Base-by-base conservation (phyloP, 805 yeast genomes). In the Candida germanica region DNA sequence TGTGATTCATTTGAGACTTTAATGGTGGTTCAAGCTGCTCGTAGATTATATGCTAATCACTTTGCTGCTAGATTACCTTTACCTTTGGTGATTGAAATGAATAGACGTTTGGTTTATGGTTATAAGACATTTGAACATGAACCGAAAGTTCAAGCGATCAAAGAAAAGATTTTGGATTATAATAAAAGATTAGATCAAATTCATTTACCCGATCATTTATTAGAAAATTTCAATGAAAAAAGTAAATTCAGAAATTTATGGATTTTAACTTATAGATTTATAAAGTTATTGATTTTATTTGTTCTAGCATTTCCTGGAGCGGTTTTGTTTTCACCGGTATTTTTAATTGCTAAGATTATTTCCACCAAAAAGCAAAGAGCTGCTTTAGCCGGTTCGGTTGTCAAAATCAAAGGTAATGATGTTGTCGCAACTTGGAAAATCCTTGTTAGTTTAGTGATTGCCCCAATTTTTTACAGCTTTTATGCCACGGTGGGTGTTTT, bases 361-460 rank as follows among this genome's bases (percentile, higher is more conserved):
- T 85, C 96, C 7, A 73, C 69, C 29, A 69, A 71, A 40, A 88
- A 89, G 59, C 87, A 91, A 21, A 68, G 61, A 39, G 73, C 77
- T 31, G 98, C 98, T 0, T 69, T 93, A 42, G 89, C 88, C 8
- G 81, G 75, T 6, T 88, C 97, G 0, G 74, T 88, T 0, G 98
- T 93, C 15, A 93, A 93, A 57, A 81, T 93, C 42, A 80, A 80
- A 53, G 98, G 95, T 12, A 83, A 80, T 39, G 98, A 93, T 59
- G 97, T 93, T 17, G 76, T 93, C 41, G 98, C 98, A 2, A 89
- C 98, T 1, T 93, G 98, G 98, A 93, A 93, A 60, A 82, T 93
- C 31, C 68, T 93, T 44, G 87, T 91, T 26, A 80, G 89, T 22
- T 75, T 93, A 75, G 94, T 91, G 4, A 64, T 87, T 36, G 94